These are phyloP conservation scores for Oxalis stricta DNA, from an alignment of 441 rosid genomes.

Conservation along the genomic window DNA sequence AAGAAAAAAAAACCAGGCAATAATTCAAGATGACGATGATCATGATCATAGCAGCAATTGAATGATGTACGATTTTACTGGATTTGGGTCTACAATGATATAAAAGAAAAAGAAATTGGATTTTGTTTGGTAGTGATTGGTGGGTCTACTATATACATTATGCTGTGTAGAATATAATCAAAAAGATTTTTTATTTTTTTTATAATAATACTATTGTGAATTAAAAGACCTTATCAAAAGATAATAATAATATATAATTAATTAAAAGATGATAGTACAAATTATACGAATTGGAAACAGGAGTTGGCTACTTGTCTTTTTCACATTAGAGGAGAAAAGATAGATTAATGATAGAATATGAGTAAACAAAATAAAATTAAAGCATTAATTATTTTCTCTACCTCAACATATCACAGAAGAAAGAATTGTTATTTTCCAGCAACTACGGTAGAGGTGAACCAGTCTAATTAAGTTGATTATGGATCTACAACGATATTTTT, in stretches of 20 bases:
- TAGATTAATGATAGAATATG: no score
- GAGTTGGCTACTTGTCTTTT: constrained; percentile 33
- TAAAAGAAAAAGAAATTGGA: background rate
- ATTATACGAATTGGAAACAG: constrained; percentile 18
- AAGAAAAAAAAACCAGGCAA: background rate
- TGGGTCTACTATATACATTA: constrained; percentile 15
- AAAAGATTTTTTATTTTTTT: no score
- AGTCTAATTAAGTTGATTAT: no score
- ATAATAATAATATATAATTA: constrained; percentile 9
- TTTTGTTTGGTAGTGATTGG: constrained; percentile 18
- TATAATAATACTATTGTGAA: no score
- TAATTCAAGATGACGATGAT: background rate
- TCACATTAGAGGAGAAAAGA: constrained; percentile 26
- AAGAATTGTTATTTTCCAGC: constrained; percentile 11
- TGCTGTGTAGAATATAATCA: no score
- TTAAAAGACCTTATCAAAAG: no score
- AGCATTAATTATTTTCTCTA: constrained; percentile 9
- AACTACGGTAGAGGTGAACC: background rate
- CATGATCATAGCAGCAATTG: constrained; percentile 2
- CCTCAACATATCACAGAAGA: constrained; percentile 2
- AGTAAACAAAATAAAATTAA: constrained; percentile 21
- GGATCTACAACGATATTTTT: no score
- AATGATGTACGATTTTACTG: constrained; percentile 9
- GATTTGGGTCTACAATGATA: background rate
- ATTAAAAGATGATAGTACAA: constrained; percentile 3